phyloP scores from a whole-genome alignment of 176 grass and related monocot species.

The Aegilops bicornis region DNA sequence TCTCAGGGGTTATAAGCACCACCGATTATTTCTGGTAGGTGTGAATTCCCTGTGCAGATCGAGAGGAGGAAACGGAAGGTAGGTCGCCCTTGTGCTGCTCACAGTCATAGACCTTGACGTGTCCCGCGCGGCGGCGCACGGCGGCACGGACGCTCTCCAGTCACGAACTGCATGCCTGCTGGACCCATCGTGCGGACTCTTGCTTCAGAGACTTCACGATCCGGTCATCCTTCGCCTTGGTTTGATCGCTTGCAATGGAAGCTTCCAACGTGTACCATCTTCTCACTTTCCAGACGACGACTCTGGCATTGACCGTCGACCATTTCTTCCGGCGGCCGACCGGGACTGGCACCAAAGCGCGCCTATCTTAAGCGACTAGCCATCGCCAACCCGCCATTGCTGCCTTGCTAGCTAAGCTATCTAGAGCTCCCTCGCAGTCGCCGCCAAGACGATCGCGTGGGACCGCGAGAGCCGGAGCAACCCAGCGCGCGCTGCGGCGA shows the following conservation, averaged over 20 bases:
- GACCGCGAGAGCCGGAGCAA: neutral
- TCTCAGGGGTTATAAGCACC: no score
- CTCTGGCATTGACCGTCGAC: neutral
- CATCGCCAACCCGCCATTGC: neutral
- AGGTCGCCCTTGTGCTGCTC: no score
- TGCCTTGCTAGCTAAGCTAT: neutral
- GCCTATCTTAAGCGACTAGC: neutral
- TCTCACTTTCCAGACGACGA: neutral
- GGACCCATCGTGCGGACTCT: neutral
- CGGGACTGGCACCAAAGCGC: neutral
- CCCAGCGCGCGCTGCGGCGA: neutral
- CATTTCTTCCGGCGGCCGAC: neutral
- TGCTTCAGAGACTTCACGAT: neutral
- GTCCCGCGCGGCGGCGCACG: no score
- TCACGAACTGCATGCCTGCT: neutral
- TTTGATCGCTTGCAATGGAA: neutral
- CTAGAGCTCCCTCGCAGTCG: neutral
- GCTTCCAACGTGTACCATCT: neutral
- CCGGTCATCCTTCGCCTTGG: neutral
- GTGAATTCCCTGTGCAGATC: no score
- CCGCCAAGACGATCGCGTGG: neutral
- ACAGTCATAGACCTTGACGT: no score
- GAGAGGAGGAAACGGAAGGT: no score
- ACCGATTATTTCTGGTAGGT: no score
- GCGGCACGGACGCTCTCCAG: no score